Conservation (phyloP, 192 early-diverging fungal species). For the Funneliformis mosseae region DNA sequence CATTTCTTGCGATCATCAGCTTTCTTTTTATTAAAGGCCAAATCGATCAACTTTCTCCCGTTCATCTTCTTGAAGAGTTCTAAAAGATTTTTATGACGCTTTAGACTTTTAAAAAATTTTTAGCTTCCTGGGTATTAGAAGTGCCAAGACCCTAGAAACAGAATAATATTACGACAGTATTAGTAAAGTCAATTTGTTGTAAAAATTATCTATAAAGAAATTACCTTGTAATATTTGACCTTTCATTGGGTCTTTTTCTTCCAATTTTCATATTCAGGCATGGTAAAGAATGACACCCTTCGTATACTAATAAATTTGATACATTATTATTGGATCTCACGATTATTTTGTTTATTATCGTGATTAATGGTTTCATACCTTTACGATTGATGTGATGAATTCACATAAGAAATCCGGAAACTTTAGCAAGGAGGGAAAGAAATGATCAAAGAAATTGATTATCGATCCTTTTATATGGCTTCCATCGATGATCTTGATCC, state of each 20-base stretch:
- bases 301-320: neutral
- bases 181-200: no score
- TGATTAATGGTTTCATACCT: neutral
- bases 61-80: conserved; percentile 57
- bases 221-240: conserved; percentile 91
- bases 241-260: conserved; percentile 68
- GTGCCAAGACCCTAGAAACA: conserved; percentile 79
- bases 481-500: conserved; percentile 96
- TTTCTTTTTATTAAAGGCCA: conserved; percentile 96
- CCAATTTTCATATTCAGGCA: conserved; percentile 94
- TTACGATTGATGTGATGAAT: conserved; percentile 94
- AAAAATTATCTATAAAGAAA: no score
- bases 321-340: no score
- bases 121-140: conserved; percentile 78
- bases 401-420: conserved; percentile 90
- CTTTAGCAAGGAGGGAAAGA: conserved; percentile 88
- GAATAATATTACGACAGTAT: no score
- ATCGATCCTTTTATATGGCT: conserved; percentile 97
- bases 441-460: conserved; percentile 94
- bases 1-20: conserved; percentile 96
- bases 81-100: conserved; percentile 80
- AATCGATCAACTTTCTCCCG: conserved; percentile 84
- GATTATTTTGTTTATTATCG: no score
- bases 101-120: conserved; percentile 87
- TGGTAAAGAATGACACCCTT: conserved; percentile 78